Base-by-base conservation (phyloP, 1,284 basidiomycete genomes). In the Ganoderma leucocontextum region DNA sequence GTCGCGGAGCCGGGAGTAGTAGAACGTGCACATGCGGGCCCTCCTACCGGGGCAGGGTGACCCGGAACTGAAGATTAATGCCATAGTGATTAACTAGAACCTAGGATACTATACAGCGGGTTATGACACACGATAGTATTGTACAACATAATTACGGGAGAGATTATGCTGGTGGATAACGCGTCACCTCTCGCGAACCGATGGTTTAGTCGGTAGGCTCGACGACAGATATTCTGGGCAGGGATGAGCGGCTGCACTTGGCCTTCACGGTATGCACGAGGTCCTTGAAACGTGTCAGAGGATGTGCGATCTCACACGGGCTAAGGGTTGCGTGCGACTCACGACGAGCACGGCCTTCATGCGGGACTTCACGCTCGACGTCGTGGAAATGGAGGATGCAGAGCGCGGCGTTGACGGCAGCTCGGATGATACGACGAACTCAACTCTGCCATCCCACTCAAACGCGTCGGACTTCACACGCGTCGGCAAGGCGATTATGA, bases 241-340 rank as follows among this genome's bases (percentile, higher is more conserved):
- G 22, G n/a, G 58, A 60, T 10, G 58, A 60, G 19, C 38, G 58
- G 58, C 15, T 25, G 36, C 58, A 60, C 58, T 29, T 10, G 9
- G 35, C 38, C 38, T 60, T 60, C 13, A 60, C 58, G 58, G n/a
- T 42, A 17, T 60, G 58, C 58, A 60, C 58, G 38, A 60, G 58
- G 38, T 60, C 58, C 58, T 60, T 60, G 38, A 60, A 60, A 60
- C 58, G 58, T 25, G 58, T 60, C 22, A 60, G 58, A 60, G 47
- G 47, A 49, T 49, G 47, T 13, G 47, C 47, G 47, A 13, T 13
- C 47, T 49, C 22, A 4, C 47, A 49, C 47, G 38, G 36, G 58
- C 38, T 4, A 7, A 39, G 36, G 22, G 36, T 41, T 38, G 36
- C 10, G 35, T 41, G 58, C 36, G n/a, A 60, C 58, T 60, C 58